Base-by-base conservation (phyloP, 164 flowering plant species). In the Euptelea pleiosperma region DNA sequence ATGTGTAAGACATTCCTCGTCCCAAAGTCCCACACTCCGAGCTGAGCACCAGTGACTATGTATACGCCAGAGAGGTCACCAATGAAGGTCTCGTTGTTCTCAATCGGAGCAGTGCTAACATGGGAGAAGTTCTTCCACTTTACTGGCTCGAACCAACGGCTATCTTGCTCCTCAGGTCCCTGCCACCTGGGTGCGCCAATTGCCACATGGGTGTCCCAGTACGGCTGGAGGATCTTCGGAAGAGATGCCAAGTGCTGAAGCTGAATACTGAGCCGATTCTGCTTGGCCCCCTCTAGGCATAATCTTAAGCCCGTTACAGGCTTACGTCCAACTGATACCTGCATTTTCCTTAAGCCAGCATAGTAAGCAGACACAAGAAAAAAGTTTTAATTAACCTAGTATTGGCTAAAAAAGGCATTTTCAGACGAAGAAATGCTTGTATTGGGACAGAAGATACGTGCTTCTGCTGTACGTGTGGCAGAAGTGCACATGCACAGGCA, bases 1-100 rank as follows among this genome's bases (percentile, higher is more conserved):
- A 87, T 72, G 77, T 81, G 70, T 24, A 91, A 57, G 11, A 91
- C 91, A 24, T 77, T 91, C 65, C 81, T 79, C 9, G 87, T 65
- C 7, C 94, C 96, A 54, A 88, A 91, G 67, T 91, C 89, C 96
- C 94, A 88, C n/a, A 91, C 98, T 43, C 96, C 91, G 31, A 91
- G 90, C 70, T 91, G 98, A 14, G 94, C 96, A 41, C 98, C 98
- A 8, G 96, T 88, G 50, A 91, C 98, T 19, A 88, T 71, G 75
- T 69, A 59, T 21, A 79, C 89, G 8, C 87, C 89, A 19, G 85
- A 76, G 44, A 74, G 67, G 36, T 84, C 94, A 8, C 76, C 83
- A 0, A 77, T 75, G 62, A 75, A 75, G 52, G 79, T 71, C 42
- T 84, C 94, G 3, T 71, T 73, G 67, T 72, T 68, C 69, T 91